Percentiles rank a stretch among this genome's conserved stretches.
These are phyloP conservation scores for Epichloe gansuensis DNA, from an alignment of 2,329 filamentous ascomycete species.

Conservation along the genomic window DNA sequence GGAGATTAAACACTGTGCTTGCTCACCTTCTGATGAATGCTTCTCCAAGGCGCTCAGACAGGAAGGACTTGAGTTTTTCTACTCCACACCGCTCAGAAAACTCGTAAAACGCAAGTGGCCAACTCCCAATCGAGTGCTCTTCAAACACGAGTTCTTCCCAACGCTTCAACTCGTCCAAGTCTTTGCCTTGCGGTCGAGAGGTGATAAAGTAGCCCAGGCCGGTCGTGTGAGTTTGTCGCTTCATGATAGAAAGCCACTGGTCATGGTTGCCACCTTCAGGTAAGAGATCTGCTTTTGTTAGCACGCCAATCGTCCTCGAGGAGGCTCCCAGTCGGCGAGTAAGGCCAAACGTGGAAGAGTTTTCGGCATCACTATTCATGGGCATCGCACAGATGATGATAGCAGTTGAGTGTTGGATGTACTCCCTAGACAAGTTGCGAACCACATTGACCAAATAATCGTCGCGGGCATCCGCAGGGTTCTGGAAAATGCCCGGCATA, in stretches of 20 bases:
- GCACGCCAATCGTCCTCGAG: slow-evolving; percentile 54
- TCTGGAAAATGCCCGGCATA: slow-evolving; percentile 69
- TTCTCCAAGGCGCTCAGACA: slow-evolving; percentile 39
- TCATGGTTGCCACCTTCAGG: slow-evolving; percentile 32
- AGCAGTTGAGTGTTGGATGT: slow-evolving; percentile 55
- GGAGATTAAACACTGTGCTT: background rate
- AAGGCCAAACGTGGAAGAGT: slow-evolving; percentile 55
- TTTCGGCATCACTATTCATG: slow-evolving; percentile 68
- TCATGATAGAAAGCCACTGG: slow-evolving; percentile 53
- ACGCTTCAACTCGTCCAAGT: slow-evolving; percentile 36
- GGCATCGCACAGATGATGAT: slow-evolving; percentile 67
- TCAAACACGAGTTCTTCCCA: slow-evolving; percentile 43
- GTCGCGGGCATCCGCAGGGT: slow-evolving; percentile 49
- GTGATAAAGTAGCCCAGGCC: slow-evolving; percentile 72
- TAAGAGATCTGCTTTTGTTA: slow-evolving; percentile 75
- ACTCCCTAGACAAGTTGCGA: slow-evolving; percentile 53
- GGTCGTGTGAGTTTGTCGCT: slow-evolving; percentile 46
- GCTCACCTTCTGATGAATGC: slow-evolving; percentile 39
- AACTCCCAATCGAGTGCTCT: slow-evolving; percentile 23
- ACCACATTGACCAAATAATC: slow-evolving; percentile 60
- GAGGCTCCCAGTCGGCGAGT: slow-evolving; percentile 45
- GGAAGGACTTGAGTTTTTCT: slow-evolving; percentile 36
- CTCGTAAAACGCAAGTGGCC: slow-evolving; percentile 34
- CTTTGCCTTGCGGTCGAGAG: slow-evolving; percentile 47
- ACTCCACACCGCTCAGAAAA: slow-evolving; percentile 40